Base-by-base conservation (phyloP, 2,329 filamentous ascomycete species). In the Aspergillus flavus region DNA sequence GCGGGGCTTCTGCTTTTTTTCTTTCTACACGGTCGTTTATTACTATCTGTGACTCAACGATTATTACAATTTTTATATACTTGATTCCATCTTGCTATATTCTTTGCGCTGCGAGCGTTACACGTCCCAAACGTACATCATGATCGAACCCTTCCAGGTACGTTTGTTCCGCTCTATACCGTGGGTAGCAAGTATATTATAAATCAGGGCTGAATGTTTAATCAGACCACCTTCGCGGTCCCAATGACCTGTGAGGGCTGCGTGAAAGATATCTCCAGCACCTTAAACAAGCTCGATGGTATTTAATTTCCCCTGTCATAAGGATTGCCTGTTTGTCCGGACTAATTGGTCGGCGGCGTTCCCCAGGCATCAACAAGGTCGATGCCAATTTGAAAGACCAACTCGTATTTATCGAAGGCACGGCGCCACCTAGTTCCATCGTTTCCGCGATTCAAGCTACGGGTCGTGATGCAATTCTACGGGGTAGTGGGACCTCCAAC, bases 171-270 rank as follows among this genome's bases (percentile, higher is more conserved):
- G 61, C 36, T 53, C 39, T 46, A 30, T 43, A 57, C 59, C 43
- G 34, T 28, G 28, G 21, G 19, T 26, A 23, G 30, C 43, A 26
- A 48, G 45, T 21, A 46, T 11, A 43, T 32, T 32, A 52, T 52
- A 30, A 43, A 64, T 52, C 26, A 39, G 32, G 48, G 60, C 70
- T 74, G 62, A 73, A 46, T 6, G 55, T 16, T 26, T 30, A 36
- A 52, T 48, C 71, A 98, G 91, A 96, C 94, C 65, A 90, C 94
- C 68, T 98, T 98, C 79, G 93, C 94, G 67, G 95, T 98, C 71
- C 94, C 93, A 61, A 89, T 98, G 84, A 93, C 89, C 80, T 98
- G 95, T 82, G 90, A 96, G 72, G 84, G 86, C 74, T 98, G 95
- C 82, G 88, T 97, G 78, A 90, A 94, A 78, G 89, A 93, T 72